Evolutionary conservation across 2,329 filamentous ascomycete species (phyloP), one percentile per base, ranked within the genome.

Genomic region (Cladophialophora immunda): DNA sequence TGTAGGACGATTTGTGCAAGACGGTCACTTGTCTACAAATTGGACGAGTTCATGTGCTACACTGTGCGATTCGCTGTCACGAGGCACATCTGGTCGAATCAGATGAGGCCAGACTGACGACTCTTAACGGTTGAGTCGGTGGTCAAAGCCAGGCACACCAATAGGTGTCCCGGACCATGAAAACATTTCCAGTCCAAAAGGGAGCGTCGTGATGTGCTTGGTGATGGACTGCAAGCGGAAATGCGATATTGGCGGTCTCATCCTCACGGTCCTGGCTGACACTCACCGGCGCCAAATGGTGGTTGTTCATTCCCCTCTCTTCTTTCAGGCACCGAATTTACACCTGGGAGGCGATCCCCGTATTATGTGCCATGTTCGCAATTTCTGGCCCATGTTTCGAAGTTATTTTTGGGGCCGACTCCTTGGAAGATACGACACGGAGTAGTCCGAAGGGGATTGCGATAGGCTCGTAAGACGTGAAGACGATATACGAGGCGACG

Each of bases 31-130:
- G 27, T 54, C 61, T 47, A 54, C 41, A 15, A 56, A 32, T 56
- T 54, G 60, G 32, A 30, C 41, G 58, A 54, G 8, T 36, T 30
- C 38, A 45, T 53, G 67, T 64, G 59, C 63, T 69, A 61, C 56
- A 61, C 15, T 15, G 36, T 38, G 59, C 67, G 56, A 69, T 69
- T 69, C 64, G 67, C 47, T 52, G 67, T 61, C 29, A 19, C 30
- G 25, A 34, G 58, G 52, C 32, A 45, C 30, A 29, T n/a, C 2
- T 53, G 45, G 41, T 55, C 67, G 64, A 69, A 66, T 66, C 67
- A 69, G 52, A 56, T 36, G 25, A 47, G 9, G 36, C 47, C 45
- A 19, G 32, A n/a, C 19, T 52, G 47, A 22, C 32, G 47, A 36
- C 22, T 38, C 32, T 53, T 53, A 38, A 45, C 45, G 27, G 22